A percentile compares a stretch with the other conserved stretches of the same genome.
Evolutionary conservation across 768 basidiomycete species (phyloP).

Genomic region (Rhizopogon salebrosus): DNA sequence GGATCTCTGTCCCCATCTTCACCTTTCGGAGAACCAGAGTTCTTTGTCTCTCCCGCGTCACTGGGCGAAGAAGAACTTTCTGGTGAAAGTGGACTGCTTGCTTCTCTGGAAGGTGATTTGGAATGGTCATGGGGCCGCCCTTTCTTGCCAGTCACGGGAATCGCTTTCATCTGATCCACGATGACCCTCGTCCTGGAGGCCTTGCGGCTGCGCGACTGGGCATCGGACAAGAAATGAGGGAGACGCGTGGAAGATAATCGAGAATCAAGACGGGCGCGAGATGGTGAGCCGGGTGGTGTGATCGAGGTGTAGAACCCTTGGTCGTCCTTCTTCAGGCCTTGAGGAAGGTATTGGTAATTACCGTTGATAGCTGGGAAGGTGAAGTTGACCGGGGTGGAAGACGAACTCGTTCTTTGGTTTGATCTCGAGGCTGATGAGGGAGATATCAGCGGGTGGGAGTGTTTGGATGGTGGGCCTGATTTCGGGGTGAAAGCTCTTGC

Average conservation of each 20-base stretch:
- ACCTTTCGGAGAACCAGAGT: background rate
- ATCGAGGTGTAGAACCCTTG: slow-evolving; percentile 46
- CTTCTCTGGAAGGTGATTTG: slow-evolving; percentile 1
- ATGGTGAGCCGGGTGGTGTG: slow-evolving; percentile 8
- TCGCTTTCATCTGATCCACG: slow-evolving; percentile 49
- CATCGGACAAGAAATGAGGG: slow-evolving; percentile 45
- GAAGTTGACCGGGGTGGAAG: slow-evolving; percentile 26
- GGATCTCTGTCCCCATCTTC: background rate
- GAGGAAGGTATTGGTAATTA: slow-evolving; percentile 21
- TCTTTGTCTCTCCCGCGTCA: too few relatives aligned
- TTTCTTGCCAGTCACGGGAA: slow-evolving; percentile 7
- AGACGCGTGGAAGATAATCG: slow-evolving; percentile 33
- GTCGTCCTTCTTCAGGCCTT: slow-evolving; percentile 47
- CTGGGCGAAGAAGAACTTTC: background rate
- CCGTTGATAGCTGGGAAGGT: slow-evolving; percentile 45
- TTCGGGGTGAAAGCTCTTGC: slow-evolving; percentile 43
- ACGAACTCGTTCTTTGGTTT: background rate
- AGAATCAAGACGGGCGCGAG: slow-evolving; percentile 7
- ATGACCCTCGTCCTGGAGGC: slow-evolving; percentile 55
- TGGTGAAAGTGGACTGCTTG: background rate
- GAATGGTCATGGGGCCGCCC: slow-evolving; percentile 12
- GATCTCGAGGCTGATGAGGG: slow-evolving; percentile 8
- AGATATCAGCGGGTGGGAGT: slow-evolving; percentile 11
- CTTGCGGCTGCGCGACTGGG: slow-evolving; percentile 27
- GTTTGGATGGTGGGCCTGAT: slow-evolving; percentile 22